Base-by-base conservation (phyloP, 192 early-diverging fungal species). In the Funneliformis mosseae region DNA sequence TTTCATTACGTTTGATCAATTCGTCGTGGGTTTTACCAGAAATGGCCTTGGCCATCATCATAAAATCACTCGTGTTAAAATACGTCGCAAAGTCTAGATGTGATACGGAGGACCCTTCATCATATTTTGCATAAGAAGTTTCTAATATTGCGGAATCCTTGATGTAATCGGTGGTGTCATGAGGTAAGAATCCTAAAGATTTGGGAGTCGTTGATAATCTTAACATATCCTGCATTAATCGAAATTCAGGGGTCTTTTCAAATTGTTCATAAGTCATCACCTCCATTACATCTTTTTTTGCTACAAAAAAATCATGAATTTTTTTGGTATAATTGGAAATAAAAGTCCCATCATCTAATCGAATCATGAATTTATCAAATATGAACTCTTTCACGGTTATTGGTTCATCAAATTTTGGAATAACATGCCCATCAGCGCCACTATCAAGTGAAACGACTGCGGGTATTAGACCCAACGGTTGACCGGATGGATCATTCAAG, bases 311-410 rank as follows among this genome's bases (percentile, higher is more conserved):
- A 10, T 45, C 10, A 43, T 43, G 5, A 8, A 41, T 70, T 45
- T 16, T 8, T 42, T 43, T 70, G 16, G 6, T 9, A 41, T 42
- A 33, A 39, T 70, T 8, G 2, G 39, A 11, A n/a, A 6, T 55
- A 70, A 23, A 70, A 10, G n/a, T 43, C 3, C 39, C 39, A 45
- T 43, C n/a, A 21, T 39, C 38, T 70, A 43, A n/a, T 43, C 21
- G 18, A 4, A 70, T 43, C n/a, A 70, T 70, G 28, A 10, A 41
- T 70, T 23, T 70, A 70, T 70, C 68, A 70, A 70, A 70, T 55
- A 55, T 55, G 5, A 18, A 55, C 2, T 55, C 50, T 55, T 55
- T 55, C 5, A 55, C 50, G 5, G 16, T 55, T 43, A 0, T 9
- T n/a, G 68, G 3, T 25, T 70, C 68, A 33, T n/a, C 3, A 43